These are phyloP conservation scores for Camelina sativa DNA, from an alignment of 345 rosid genomes.

Conservation along the genomic window DNA sequence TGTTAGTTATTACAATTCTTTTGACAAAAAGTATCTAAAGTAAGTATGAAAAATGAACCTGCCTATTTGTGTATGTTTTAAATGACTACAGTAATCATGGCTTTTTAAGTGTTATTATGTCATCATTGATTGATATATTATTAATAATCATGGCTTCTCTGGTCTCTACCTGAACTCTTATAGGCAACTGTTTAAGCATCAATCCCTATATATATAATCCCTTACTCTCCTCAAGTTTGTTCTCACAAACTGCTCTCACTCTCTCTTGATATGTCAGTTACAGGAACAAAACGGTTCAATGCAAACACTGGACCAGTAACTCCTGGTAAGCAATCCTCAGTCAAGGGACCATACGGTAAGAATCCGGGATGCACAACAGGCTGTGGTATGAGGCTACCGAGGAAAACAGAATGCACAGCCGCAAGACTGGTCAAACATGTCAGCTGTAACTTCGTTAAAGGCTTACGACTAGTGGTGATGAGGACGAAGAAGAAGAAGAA, in stretches of 20 bases:
- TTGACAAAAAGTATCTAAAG: slow-evolving; percentile 19
- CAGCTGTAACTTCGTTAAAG: slow-evolving; percentile 50
- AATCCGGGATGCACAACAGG: slow-evolving; percentile 41
- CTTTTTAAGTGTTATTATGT: slow-evolving; percentile 27
- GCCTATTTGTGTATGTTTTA: slow-evolving; percentile 21
- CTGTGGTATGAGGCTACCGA: slow-evolving; percentile 60
- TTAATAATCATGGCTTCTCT: slow-evolving; percentile 27
- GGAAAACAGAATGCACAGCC: slow-evolving; percentile 52
- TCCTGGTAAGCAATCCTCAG: slow-evolving; percentile 23
- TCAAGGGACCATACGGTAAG: slow-evolving; percentile 28
- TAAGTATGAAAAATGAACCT: slow-evolving; percentile 21
- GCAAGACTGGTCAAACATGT: slow-evolving; percentile 54
- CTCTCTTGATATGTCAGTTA: slow-evolving; percentile 45
- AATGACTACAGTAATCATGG: slow-evolving; percentile 31
- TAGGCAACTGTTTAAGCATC: slow-evolving; percentile 4
- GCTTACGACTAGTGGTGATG: slow-evolving; percentile 46
- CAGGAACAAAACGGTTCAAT: slow-evolving; percentile 38
- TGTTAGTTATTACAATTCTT: slow-evolving; percentile 21
- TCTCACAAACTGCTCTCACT: slow-evolving; percentile 11
- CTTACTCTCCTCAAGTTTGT: slow-evolving; percentile 12
- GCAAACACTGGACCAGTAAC: slow-evolving; percentile 35
- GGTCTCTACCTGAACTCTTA: slow-evolving; percentile 34
- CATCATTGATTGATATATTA: slow-evolving; percentile 39
- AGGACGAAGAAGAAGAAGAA: slow-evolving; percentile 50
- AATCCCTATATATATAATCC: slow-evolving; percentile 11